A percentile compares a stretch with the other conserved stretches of the same genome.
Conservation (phyloP, 2,329 filamentous ascomycete species). For the Pyrenochaeta sp. region DNA sequence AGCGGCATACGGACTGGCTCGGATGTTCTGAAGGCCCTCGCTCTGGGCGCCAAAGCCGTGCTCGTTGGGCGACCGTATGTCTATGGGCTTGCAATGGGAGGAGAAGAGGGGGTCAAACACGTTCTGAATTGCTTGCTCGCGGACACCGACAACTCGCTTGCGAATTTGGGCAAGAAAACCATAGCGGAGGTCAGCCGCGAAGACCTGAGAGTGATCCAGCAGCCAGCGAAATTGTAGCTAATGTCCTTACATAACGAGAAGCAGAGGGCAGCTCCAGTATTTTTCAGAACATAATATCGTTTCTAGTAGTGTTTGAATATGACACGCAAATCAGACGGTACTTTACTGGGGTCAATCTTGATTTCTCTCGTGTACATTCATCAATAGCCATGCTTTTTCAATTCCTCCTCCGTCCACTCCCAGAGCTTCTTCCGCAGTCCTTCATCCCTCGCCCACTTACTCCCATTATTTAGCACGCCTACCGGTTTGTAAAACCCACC, state of each 20-base stretch:
- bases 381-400: constrained; percentile 44
- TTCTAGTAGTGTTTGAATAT: too few species aligned
- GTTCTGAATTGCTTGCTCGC: constrained; percentile 45
- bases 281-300: too few species aligned
- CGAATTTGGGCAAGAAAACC: constrained; percentile 42
- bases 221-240: constrained; percentile 37
- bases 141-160: constrained; percentile 42
- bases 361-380: too few species aligned
- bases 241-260: too few species aligned
- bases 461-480: constrained; percentile 33
- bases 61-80: constrained; percentile 47
- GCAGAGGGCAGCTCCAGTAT: too few species aligned
- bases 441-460: constrained; percentile 33
- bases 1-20: constrained; percentile 47
- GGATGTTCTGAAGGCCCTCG: constrained; percentile 49
- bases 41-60: constrained; percentile 48
- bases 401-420: constrained; percentile 49
- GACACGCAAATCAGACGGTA: too few species aligned
- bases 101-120: constrained; percentile 49
- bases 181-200: constrained; percentile 36
- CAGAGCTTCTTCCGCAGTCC: constrained; percentile 48
- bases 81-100: constrained; percentile 49
- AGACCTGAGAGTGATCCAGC: constrained; percentile 39
- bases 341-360: too few species aligned
- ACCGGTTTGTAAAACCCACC: constrained; percentile 55